Percentiles rank a stretch among this genome's conserved stretches.
These are phyloP conservation scores for Aspergillus sp. DNA, from an alignment of 2,329 filamentous ascomycete genomes.

Conservation along the genomic window DNA sequence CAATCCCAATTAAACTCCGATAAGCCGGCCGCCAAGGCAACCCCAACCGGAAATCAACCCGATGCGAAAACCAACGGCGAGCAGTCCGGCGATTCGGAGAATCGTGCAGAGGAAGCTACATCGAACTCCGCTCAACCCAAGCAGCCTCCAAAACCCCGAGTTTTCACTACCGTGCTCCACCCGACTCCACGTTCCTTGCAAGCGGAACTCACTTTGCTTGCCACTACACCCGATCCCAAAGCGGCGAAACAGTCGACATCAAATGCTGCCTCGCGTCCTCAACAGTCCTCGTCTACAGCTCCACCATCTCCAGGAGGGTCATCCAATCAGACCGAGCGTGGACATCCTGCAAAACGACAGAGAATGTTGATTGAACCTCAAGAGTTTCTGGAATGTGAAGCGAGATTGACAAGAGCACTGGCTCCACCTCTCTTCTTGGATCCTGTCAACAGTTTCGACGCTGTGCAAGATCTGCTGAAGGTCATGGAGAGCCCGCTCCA, in stretches of 20 bases:
- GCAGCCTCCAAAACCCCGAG: slow-evolving; percentile 54
- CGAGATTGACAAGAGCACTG: slow-evolving; percentile 72
- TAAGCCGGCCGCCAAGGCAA: slow-evolving; percentile 29
- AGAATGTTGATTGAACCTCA: slow-evolving; percentile 78
- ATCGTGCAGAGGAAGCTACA: slow-evolving; percentile 59
- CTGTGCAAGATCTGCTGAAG: slow-evolving; percentile 72
- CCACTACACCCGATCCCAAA: slow-evolving; percentile 66
- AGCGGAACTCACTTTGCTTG: slow-evolving; percentile 74
- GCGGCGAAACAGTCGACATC: slow-evolving; percentile 49
- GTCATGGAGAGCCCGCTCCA: slow-evolving; percentile 76
- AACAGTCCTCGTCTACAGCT: slow-evolving; percentile 44
- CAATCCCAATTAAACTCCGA: slow-evolving; percentile 40
- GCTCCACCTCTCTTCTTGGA: slow-evolving; percentile 75
- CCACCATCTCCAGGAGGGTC: slow-evolving; percentile 70
- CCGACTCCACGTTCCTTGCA: slow-evolving; percentile 77
- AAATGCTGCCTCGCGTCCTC: slow-evolving; percentile 44
- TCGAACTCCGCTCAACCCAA: slow-evolving; percentile 54
- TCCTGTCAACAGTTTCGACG: slow-evolving; percentile 68
- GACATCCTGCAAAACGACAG: slow-evolving; percentile 62
- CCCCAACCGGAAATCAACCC: slow-evolving; percentile 24
- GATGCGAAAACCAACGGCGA: slow-evolving; percentile 27
- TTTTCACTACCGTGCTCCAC: slow-evolving; percentile 79
- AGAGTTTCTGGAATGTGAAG: slow-evolving; percentile 74
- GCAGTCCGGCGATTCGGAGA: slow-evolving; percentile 54
- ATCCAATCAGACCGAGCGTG: slow-evolving; percentile 60